Percentiles rank a stretch among this genome's conserved stretches.
Evolutionary conservation across 768 basidiomycete species (phyloP).

Genomic region (Naganishia friedmannii): DNA sequence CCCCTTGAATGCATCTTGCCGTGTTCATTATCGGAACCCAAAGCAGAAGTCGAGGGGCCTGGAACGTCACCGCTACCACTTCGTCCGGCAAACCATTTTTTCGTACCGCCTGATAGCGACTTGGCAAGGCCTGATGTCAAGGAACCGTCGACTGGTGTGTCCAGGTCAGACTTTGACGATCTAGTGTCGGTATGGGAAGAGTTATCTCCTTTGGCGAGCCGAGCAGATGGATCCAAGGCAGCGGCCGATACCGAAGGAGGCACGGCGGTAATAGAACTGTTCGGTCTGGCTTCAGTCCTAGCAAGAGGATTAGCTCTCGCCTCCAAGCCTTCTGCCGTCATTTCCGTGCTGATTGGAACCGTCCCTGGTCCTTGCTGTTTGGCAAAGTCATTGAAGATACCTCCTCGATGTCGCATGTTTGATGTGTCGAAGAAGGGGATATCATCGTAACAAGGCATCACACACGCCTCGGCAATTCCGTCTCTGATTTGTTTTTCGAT

Average conservation of each 20-base stretch:
- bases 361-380: constrained; percentile 37
- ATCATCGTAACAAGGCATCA: constrained; percentile 97
- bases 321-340: constrained; percentile 24
- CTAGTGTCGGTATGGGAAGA: not conserved
- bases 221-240: constrained; percentile 21
- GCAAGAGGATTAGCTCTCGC: constrained; percentile 7
- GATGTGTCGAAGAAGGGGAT: constrained; percentile 87
- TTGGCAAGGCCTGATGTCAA: constrained; percentile 24
- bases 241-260: constrained; percentile 15
- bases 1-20: not conserved
- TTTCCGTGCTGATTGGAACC: constrained; percentile 23
- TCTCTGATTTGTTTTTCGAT: constrained; percentile 86
- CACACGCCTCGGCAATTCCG: constrained; percentile 86
- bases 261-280: not conserved
- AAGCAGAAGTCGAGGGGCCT: not conserved
- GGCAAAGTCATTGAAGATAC: constrained; percentile 79
- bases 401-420: constrained; percentile 66
- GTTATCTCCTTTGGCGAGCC: not conserved
- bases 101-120: constrained; percentile 33
- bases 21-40: not conserved
- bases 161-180: not conserved
- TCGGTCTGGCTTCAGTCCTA: not conserved
- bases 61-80: constrained; percentile 7
- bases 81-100: constrained; percentile 37
- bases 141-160: not conserved